Percentiles rank a stretch among this genome's conserved stretches.
Evolutionary conservation across 441 rosid genomes (phyloP).

Genomic region (Daphne laureola): DNA sequence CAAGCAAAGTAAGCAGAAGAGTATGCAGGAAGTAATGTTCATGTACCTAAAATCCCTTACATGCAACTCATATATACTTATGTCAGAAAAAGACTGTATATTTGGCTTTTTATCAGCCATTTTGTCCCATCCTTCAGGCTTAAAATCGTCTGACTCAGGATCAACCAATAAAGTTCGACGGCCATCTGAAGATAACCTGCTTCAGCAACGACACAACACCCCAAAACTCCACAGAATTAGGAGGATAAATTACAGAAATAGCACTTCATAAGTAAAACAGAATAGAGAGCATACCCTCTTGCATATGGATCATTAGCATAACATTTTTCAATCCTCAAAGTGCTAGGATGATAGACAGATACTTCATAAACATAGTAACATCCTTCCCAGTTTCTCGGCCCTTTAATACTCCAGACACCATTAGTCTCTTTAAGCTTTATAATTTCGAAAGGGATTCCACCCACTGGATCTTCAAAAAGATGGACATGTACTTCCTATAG

Average conservation of each 20-base stretch:
- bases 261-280: conserved; percentile 5
- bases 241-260: not conserved
- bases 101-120: conserved; percentile 63
- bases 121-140: conserved; percentile 81
- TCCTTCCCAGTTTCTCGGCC: conserved; percentile 76
- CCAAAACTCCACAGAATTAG: conserved; percentile 5
- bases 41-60: conserved; percentile 87
- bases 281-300: conserved; percentile 60
- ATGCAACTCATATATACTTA: conserved; percentile 92
- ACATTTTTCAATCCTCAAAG: conserved; percentile 66
- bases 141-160: conserved; percentile 51
- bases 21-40: conserved; percentile 1
- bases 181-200: conserved; percentile 89
- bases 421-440: conserved; percentile 45
- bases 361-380: conserved; percentile 83
- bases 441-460: conserved; percentile 45
- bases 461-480: conserved; percentile 43
- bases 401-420: conserved; percentile 77
- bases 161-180: conserved; percentile 66
- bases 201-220: conserved; percentile 22
- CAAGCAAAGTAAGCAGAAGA: too few species aligned
- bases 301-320: conserved; percentile 95
- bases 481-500: conserved; percentile 55
- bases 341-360: conserved; percentile 77
- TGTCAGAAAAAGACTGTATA: conserved; percentile 57